phyloP scores from a whole-genome alignment of 2,329 filamentous ascomycete genomes.

The Pseudogymnoascus sp. region DNA sequence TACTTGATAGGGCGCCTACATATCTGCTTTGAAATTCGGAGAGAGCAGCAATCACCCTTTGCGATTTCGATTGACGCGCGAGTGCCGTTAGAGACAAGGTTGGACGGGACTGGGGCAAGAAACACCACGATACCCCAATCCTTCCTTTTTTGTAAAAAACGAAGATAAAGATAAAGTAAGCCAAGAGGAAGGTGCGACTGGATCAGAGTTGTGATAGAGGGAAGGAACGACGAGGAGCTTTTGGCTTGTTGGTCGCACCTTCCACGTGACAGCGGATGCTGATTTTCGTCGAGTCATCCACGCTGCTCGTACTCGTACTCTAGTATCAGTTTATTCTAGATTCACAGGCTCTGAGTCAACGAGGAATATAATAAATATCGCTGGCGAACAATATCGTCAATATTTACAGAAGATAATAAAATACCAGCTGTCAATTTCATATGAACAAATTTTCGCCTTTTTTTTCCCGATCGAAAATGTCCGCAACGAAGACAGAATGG shows the following conservation, averaged over 20 bases:
- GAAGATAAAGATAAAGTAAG: not conserved
- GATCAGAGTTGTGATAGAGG: not conserved
- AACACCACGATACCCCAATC: not conserved
- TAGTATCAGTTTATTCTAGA: not conserved
- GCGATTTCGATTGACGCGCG: not conserved
- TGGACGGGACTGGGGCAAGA: not conserved
- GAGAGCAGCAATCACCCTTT: not conserved
- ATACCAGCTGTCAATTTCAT: not conserved
- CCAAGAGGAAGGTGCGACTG: not conserved
- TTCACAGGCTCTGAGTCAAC: not conserved
- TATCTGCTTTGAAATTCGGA: not conserved
- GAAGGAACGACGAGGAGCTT: not conserved
- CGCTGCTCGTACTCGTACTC: constrained; percentile 1
- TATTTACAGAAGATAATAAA: not conserved
- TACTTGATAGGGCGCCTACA: not conserved
- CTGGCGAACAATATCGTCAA: not conserved
- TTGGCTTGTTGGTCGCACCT: not conserved
- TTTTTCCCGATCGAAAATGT: not conserved
- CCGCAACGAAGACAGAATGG: constrained; percentile 32
- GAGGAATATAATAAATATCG: not conserved
- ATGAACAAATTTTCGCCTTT: not conserved
- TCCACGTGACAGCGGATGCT: not conserved
- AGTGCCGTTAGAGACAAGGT: not conserved
- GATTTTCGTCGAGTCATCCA: not conserved
- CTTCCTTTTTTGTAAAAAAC: not conserved